These are phyloP conservation scores for Dryas octopetala DNA, from an alignment of 306 rosid species.

Conservation along the genomic window DNA sequence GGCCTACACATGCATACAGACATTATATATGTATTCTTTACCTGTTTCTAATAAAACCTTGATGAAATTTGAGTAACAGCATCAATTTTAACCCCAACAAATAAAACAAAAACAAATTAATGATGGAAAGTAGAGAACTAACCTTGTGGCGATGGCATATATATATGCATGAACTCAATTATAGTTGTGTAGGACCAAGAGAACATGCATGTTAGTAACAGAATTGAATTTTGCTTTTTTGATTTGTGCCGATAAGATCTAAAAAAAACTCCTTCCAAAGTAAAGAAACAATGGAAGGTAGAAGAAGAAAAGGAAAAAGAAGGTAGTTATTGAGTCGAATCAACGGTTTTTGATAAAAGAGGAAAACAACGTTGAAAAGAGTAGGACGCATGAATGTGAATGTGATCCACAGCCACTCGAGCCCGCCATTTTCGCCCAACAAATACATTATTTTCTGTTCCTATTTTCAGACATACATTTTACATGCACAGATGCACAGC, in stretches of 20 bases:
- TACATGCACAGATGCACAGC: not conserved
- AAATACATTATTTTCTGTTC: not conserved
- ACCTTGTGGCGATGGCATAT: not conserved
- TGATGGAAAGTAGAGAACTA: not conserved
- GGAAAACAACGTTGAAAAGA: not conserved
- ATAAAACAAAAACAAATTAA: not conserved
- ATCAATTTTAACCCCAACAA: not conserved
- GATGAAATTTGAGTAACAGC: not conserved
- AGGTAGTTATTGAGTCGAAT: not conserved
- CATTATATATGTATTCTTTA: not conserved
- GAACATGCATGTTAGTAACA: not conserved
- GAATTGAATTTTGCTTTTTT: not conserved
- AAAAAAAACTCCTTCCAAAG: not conserved
- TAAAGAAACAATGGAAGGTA: not conserved
- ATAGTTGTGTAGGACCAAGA: not conserved
- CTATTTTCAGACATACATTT: conserved; percentile 3
- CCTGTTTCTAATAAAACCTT: not conserved
- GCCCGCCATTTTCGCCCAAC: conserved; percentile 19
- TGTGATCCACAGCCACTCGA: conserved; percentile 25
- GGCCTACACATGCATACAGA: not conserved
- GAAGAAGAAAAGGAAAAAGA: not conserved
- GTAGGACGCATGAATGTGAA: not conserved
- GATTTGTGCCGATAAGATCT: not conserved
- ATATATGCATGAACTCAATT: not conserved
- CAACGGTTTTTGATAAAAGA: conserved; percentile 4